These are phyloP conservation scores for Fusarium mundagurra DNA, from an alignment of 2,329 filamentous ascomycete species.

Conservation along the genomic window DNA sequence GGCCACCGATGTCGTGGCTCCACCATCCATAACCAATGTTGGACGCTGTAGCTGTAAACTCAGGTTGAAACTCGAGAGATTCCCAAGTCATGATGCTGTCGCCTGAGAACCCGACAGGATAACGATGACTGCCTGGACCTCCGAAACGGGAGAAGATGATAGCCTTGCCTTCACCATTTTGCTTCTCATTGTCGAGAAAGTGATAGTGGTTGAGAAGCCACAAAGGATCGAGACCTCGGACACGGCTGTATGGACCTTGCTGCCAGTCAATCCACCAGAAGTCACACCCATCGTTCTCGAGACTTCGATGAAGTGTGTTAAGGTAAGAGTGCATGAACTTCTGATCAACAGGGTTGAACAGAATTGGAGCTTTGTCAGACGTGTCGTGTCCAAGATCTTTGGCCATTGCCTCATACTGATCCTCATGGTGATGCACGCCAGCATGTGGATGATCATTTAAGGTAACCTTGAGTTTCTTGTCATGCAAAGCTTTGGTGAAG, in stretches of 20 bases:
- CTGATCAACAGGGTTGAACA: constrained; percentile 64
- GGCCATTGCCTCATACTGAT: constrained; percentile 65
- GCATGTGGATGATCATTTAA: constrained; percentile 72
- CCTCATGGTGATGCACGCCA: constrained; percentile 66
- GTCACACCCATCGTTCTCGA: constrained; percentile 67
- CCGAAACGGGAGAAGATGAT: constrained; percentile 70
- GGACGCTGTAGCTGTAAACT: constrained; percentile 72
- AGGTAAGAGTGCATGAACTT: constrained; percentile 68
- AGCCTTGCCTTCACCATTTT: constrained; percentile 48
- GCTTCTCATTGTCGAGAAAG: constrained; percentile 59
- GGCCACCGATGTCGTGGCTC: constrained; percentile 75
- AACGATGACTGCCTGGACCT: constrained; percentile 70
- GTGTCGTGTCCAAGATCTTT: constrained; percentile 62
- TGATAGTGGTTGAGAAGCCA: constrained; percentile 75
- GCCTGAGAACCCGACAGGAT: constrained; percentile 72
- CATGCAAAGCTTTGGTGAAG: constrained; percentile 62
- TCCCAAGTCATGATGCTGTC: constrained; percentile 69
- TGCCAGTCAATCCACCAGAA: constrained; percentile 79
- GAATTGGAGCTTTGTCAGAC: constrained; percentile 58
- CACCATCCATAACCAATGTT: constrained; percentile 77
- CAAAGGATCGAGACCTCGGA: constrained; percentile 68
- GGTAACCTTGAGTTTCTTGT: constrained; percentile 62
- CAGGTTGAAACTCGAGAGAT: constrained; percentile 70
- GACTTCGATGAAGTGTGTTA: constrained; percentile 62
- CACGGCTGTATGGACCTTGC: constrained; percentile 63